Evolutionary conservation across 768 basidiomycete species (phyloP), one percentile per base, ranked within the genome.

Genomic region (Kwoniella dejecticola): DNA sequence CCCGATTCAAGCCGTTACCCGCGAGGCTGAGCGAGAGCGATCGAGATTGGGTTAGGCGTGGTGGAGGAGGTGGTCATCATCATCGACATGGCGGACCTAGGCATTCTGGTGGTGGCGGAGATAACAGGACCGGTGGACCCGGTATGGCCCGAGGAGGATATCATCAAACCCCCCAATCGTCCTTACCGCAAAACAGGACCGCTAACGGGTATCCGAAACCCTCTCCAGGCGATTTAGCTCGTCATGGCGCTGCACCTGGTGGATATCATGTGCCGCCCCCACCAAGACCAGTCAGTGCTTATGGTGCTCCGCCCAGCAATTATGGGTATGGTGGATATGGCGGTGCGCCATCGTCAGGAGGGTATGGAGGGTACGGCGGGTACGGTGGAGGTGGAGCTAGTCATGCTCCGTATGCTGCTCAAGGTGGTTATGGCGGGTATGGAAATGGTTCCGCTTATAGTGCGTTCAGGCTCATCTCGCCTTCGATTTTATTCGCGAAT

Each of bases 1-100:
- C 87, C 7, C 90, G 90, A 1, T 85, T 85, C 27, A 84, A 80
- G 66, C 83, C 83, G 58, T 82, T 85, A 0, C 80, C 83, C 10
- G 84, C 86, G 10, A 79, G 86, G 0, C 82, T 99, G 38, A 85
- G 84, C 11, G 77, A 86, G 2, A 80, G 81, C 27, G 96, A 99
- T 74, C 80, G 89, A 53, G 91, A 92, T 66, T 80, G 81, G 24
- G 84, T 86, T 0, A 84, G 89, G 26, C 69, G 82, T 24, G 54
- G 67, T 36, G 70, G 75, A 29, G 64, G 77, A 24, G 67, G 71
- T 23, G 63, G 71, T n/a, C 31, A 41, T 26, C 53, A 54, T 29
- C 53, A 54, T 52, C 33, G 71, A 52, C 54, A 69, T 29, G 59
- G 70, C 33, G 60, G 71, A 45, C 60, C 65, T 27, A 46, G 63